Percentiles rank a stretch among this genome's conserved stretches.
Conservation (phyloP, 106 monocot species). For the Cymbidium sinense region DNA sequence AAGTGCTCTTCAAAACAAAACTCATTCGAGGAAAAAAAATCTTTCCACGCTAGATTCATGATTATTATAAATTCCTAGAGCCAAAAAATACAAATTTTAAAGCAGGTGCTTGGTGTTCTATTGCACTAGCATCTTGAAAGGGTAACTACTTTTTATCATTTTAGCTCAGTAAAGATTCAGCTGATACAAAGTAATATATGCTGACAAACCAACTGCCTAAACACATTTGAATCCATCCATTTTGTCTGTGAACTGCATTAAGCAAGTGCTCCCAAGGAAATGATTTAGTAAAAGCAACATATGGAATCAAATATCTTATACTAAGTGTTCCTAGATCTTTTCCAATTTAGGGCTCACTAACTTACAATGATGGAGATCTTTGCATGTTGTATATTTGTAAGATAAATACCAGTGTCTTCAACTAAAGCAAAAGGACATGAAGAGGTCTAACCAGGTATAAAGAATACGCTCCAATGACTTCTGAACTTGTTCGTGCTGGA, state of each 20-base stretch:
- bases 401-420: not conserved
- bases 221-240: not conserved
- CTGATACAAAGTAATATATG: not conserved
- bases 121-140: too few relatives aligned
- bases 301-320: not conserved
- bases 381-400: not conserved
- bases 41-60: too few relatives aligned
- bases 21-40: too few relatives aligned
- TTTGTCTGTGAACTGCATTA: not conserved
- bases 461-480: constrained; percentile 97
- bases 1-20: too few relatives aligned
- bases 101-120: too few relatives aligned
- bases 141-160: not conserved
- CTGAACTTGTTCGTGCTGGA: constrained; percentile 86
- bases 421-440: constrained; percentile 4
- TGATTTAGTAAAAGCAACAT: not conserved
- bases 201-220: not conserved
- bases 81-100: too few relatives aligned
- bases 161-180: not conserved
- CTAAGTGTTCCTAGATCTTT: not conserved
- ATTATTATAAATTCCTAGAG: too few relatives aligned
- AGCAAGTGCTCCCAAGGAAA: not conserved
- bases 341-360: not conserved
- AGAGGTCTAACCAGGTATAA: constrained; percentile 77
- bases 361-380: not conserved